These are phyloP conservation scores for Haplographium delicatum DNA, from an alignment of 495 filamentous ascomycete genomes.

Conservation along the genomic window DNA sequence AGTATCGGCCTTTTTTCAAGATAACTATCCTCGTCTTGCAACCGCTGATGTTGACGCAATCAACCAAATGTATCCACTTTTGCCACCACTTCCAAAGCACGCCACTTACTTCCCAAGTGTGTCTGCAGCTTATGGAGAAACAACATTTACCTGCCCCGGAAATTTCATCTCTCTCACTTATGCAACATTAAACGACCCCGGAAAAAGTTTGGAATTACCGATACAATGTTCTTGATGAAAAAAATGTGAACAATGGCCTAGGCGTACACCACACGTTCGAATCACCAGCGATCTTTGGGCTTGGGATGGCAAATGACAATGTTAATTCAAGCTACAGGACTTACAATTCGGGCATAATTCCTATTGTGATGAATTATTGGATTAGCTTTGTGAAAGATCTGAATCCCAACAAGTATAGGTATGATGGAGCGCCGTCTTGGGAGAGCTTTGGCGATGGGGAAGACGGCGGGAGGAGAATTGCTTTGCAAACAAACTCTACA, in stretches of 20 bases:
- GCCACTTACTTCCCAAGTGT: constrained; percentile 53
- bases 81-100: constrained; percentile 34
- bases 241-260: constrained; percentile 43
- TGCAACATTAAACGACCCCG: constrained; percentile 29
- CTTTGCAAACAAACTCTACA: constrained; percentile 49
- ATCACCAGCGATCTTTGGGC: constrained; percentile 16
- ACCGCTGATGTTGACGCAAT: constrained; percentile 46
- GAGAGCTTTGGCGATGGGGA: constrained; percentile 14
- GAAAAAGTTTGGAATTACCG: constrained; percentile 42
- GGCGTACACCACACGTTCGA: constrained; percentile 45
- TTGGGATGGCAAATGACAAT: constrained; percentile 48
- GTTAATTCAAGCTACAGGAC: constrained; percentile 47
- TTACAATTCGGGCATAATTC: constrained; percentile 20
- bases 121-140: constrained; percentile 59
- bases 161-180: constrained; percentile 48
- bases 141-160: constrained; percentile 65
- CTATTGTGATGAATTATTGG: constrained; percentile 62
- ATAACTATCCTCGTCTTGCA: constrained; percentile 57
- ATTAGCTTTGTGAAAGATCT: constrained; percentile 57
- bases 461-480: constrained; percentile 38
- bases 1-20: constrained; percentile 50
- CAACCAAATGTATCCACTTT: constrained; percentile 51
- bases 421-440: constrained; percentile 42
- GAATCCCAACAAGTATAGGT: constrained; percentile 52
- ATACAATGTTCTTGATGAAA: constrained; percentile 57